Conservation (phyloP, 2,329 filamentous ascomycete genomes). For the Zasmidium cellare region DNA sequence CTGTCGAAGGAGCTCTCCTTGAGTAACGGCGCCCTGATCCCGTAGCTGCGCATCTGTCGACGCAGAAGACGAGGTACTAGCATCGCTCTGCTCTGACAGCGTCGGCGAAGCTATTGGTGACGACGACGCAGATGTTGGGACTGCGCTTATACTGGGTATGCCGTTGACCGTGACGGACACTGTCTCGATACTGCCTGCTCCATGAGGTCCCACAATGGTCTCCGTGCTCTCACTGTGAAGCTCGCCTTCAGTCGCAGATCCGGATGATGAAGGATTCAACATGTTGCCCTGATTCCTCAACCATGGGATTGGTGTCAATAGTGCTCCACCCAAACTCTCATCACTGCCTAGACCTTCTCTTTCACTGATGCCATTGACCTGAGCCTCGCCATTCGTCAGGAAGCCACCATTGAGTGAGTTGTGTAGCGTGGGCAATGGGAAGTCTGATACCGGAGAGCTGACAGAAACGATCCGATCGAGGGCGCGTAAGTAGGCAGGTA, state of each 20-base stretch:
- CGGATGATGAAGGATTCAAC: constrained; percentile 10
- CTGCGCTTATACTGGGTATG: constrained; percentile 31
- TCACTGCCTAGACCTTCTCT: constrained; percentile 68
- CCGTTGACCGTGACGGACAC: constrained; percentile 76
- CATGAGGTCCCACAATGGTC: constrained; percentile 79
- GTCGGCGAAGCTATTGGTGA: constrained; percentile 29
- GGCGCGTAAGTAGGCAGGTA: constrained; percentile 84
- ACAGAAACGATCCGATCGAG: constrained; percentile 89
- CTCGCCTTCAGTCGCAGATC: constrained; percentile 43
- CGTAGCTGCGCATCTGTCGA: constrained; percentile 36
- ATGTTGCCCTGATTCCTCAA: constrained; percentile 43
- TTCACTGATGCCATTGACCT: constrained; percentile 64
- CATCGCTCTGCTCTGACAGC: constrained; percentile 34
- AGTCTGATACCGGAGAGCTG: constrained; percentile 75
- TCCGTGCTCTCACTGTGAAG: constrained; percentile 73
- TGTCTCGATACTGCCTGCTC: constrained; percentile 76
- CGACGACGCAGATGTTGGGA: constrained; percentile 21
- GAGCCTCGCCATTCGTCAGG: constrained; percentile 52
- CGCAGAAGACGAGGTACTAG: constrained; percentile 37
- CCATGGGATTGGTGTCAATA: constrained; percentile 95
- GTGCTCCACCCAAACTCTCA: constrained; percentile 83
- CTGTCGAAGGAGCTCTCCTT: constrained; percentile 81
- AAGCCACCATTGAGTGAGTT: constrained; percentile 46
- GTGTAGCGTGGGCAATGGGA: constrained; percentile 70
- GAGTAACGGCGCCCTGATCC: constrained; percentile 63